These are phyloP conservation scores for Syzygium aromaticum DNA, from an alignment of 345 rosid genomes.

Conservation along the genomic window DNA sequence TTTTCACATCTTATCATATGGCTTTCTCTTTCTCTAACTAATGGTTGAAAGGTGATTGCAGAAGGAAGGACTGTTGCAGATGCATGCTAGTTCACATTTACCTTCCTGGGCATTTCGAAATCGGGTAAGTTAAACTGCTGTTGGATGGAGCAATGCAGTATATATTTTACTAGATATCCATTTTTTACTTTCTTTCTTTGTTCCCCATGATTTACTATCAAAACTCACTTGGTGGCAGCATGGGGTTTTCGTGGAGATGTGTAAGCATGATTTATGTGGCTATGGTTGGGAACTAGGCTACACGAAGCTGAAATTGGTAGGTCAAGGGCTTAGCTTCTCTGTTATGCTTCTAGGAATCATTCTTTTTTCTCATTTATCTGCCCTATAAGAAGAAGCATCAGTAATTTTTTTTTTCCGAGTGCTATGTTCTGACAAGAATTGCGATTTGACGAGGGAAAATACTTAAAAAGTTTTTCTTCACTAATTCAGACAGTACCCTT, in stretches of 20 bases:
- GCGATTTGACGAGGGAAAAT: background rate
- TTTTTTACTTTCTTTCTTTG: background rate
- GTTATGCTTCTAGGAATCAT: background rate
- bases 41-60: slow-evolving; percentile 45
- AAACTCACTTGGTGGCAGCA: slow-evolving; percentile 36
- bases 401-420: no score
- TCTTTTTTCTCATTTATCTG: background rate
- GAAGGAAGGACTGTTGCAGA: slow-evolving; percentile 67
- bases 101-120: slow-evolving; percentile 40
- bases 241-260: slow-evolving; percentile 57
- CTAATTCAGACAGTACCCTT: slow-evolving; percentile 57
- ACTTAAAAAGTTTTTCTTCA: background rate
- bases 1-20: background rate
- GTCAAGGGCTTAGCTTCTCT: slow-evolving; percentile 1
- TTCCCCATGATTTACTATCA: background rate
- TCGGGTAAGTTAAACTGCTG: slow-evolving; percentile 33
- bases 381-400: background rate
- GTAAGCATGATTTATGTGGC: slow-evolving; percentile 45
- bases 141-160: background rate
- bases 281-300: slow-evolving; percentile 37
- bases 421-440: background rate
- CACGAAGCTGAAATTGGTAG: slow-evolving; percentile 56
- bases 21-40: background rate
- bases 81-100: slow-evolving; percentile 46
- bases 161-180: slow-evolving; percentile 11